Base-by-base conservation (phyloP, 352 stramenopile genomes). In the Phytophthora sp. region DNA sequence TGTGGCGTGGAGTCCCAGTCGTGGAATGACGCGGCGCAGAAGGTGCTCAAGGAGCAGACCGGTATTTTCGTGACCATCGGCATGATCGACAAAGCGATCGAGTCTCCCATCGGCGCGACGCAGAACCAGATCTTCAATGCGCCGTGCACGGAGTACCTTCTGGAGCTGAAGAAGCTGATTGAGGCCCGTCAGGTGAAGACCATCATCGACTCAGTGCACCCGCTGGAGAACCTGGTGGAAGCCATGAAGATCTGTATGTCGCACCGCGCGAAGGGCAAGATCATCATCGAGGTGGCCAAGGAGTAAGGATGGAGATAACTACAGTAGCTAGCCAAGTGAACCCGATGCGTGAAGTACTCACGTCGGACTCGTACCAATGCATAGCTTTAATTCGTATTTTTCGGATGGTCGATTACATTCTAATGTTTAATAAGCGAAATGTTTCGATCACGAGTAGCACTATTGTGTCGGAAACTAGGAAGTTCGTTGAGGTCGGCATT, bases 251-350 rank as follows among this genome's bases (percentile, higher is more conserved):
- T 76, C 38, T 73, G 83, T 29, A 83, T 89, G 71, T 73, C 61
- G 39, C 65, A 73, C 53, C 80, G 80, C 23, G 76, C 76, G 0
- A 76, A 76, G 35, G 83, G 83, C 62, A 91, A 91, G 66, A 85
- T 91, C 38, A 69, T 90, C 30, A 71, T 90, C 30, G 73, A 85
- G 44, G 73, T 90, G 35, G 41, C 50, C 1, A 66, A 57, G 44
- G 71, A 68, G 60, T 59, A 60, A 63, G 9, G 9, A 33, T 33
- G 9, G 20, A 4, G 16, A 23, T 18, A n/a, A n/a, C n/a, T n/a
- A n/a, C n/a, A n/a, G n/a, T n/a, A n/a, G n/a, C n/a, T n/a, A n/a
- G n/a, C n/a, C n/a, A n/a, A n/a, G n/a, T n/a, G n/a, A n/a, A n/a
- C n/a, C n/a, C n/a, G n/a, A n/a, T n/a, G n/a, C n/a, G n/a, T n/a